A percentile compares a stretch with the other conserved stretches of the same genome.
Evolutionary conservation across 2,329 filamentous ascomycete genomes (phyloP).

Genomic region (Lasiodiplodia theobromae): DNA sequence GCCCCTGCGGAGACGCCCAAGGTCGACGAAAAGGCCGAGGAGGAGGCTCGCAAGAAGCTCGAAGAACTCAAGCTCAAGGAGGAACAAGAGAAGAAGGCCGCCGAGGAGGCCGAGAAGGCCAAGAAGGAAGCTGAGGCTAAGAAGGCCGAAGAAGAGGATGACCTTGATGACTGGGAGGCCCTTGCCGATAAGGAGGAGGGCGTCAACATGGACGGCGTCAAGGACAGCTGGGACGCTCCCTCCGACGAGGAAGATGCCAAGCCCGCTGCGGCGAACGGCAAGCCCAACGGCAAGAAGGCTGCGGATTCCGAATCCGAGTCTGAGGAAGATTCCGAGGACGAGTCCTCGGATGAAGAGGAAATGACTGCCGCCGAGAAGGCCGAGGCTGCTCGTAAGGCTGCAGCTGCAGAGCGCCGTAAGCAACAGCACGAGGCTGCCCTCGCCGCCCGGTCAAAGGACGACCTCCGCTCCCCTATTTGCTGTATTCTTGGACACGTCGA

Average conservation of each 20-base stretch:
- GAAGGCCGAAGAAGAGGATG: constrained; percentile 64
- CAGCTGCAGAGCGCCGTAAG: constrained; percentile 86
- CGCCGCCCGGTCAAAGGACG: constrained; percentile 88
- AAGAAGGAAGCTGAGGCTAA: constrained; percentile 72
- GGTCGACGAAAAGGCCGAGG: constrained; percentile 55
- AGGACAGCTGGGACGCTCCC: constrained; percentile 94
- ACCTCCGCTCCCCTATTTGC: constrained; percentile 96
- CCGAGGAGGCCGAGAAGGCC: constrained; percentile 77
- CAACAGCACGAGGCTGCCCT: constrained; percentile 91
- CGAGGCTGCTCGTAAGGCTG: constrained; percentile 80
- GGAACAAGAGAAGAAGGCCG: constrained; percentile 76
- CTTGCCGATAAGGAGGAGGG: constrained; percentile 76
- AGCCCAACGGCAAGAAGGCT: constrained; percentile 40
- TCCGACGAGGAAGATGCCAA: constrained; percentile 68
- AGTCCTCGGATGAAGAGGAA: constrained; percentile 74
- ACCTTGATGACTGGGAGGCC: constrained; percentile 86
- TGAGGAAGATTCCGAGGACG: constrained; percentile 63
- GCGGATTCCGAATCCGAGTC: constrained; percentile 59
- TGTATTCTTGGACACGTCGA: constrained; percentile 99
- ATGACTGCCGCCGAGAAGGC: constrained; percentile 75
- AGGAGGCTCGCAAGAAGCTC: constrained; percentile 63
- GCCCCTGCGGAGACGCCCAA: constrained; percentile 59
- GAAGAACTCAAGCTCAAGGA: constrained; percentile 60
- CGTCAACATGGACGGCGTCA: constrained; percentile 84
- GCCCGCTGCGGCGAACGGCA: constrained; percentile 43